Evolutionary conservation across 169 alveolate species (phyloP).

Genomic region (Cryptosporidium sp.): DNA sequence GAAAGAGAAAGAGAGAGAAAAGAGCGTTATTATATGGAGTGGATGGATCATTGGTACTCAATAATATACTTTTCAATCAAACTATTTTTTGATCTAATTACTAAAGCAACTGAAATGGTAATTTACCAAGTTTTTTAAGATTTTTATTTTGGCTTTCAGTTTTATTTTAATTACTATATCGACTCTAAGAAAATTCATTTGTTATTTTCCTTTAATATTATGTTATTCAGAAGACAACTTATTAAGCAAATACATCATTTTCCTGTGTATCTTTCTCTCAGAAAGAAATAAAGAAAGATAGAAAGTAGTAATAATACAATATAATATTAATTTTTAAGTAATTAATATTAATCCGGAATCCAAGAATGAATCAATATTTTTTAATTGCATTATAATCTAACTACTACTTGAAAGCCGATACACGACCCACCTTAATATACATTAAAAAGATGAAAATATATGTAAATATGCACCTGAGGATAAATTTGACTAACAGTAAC

Average conservation of each 20-base stretch:
- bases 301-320: background rate
- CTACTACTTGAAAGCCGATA: too few species aligned
- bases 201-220: background rate
- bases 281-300: background rate
- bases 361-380: too few species aligned
- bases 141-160: background rate
- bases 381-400: too few species aligned
- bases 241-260: background rate
- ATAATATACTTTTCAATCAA: too few species aligned
- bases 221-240: background rate
- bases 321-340: too few species aligned
- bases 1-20: background rate
- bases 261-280: too few species aligned
- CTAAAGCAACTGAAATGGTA: background rate
- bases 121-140: background rate
- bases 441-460: too few species aligned
- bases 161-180: too few species aligned
- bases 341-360: too few species aligned
- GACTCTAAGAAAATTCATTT: background rate
- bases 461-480: background rate
- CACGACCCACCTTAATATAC: background rate
- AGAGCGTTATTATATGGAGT: background rate
- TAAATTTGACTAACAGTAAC: background rate
- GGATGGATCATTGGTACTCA: background rate
- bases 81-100: background rate